Evolutionary conservation across 768 basidiomycete genomes (phyloP).

Genomic region (Boletus sensibilis): DNA sequence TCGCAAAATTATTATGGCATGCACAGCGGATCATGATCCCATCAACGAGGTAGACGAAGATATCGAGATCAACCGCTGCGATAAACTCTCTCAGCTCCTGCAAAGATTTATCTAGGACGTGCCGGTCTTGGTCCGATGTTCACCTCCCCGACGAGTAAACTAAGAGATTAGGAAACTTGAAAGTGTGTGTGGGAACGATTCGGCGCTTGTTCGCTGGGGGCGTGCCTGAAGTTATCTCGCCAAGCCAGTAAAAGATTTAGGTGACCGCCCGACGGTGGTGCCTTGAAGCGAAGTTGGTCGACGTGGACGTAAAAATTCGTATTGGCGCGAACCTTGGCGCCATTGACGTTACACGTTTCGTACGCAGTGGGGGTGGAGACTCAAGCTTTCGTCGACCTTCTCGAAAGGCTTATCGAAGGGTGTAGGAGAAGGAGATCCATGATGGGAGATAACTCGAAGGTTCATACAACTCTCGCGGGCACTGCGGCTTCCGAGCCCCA

Average conservation of each 20-base stretch:
- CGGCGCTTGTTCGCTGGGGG: not conserved
- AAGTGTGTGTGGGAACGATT: not conserved
- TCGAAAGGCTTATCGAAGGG: not conserved
- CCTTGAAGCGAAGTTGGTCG: not conserved
- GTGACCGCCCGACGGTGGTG: not conserved
- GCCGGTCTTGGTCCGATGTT: not conserved
- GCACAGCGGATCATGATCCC: conserved; percentile 11
- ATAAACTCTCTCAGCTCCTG: not conserved
- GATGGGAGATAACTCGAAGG: conserved; percentile 1
- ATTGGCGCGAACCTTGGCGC: not conserved
- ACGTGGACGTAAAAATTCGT: not conserved
- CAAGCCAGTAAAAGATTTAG: not conserved
- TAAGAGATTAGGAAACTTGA: not conserved
- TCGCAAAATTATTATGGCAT: not conserved
- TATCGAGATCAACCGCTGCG: not conserved
- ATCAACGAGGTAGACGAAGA: not conserved
- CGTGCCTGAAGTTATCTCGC: conserved; percentile 4
- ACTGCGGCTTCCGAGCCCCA: not conserved
- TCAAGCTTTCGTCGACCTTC: not conserved
- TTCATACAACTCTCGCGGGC: not conserved
- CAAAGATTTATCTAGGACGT: not conserved
- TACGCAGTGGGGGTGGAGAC: conserved; percentile 15
- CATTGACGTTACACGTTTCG: not conserved
- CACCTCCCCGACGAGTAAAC: not conserved
- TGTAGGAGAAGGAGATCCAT: not conserved